Evolutionary conservation across 148 eudicot genomes (phyloP), one percentile per base, ranked within the genome.

Genomic region (Chenopodium quinoa): DNA sequence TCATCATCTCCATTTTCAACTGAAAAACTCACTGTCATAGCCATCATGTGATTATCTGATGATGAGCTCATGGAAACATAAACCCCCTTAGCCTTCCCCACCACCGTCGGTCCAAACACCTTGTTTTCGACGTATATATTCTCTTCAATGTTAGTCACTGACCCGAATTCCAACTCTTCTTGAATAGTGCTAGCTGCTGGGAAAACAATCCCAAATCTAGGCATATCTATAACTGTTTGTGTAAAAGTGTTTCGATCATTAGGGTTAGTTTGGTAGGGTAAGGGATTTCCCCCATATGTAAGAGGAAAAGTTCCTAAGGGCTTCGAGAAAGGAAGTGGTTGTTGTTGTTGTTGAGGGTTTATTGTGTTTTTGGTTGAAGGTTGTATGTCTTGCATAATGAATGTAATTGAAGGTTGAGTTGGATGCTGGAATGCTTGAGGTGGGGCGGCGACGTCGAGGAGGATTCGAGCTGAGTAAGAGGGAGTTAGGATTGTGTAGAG

Each of bases 21-120:
- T 13, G 29, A 2, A 34, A 79, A 71, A 9, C 47, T 71, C 17
- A 66, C 78, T 2, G 83, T 77, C 75, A 69, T 54, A 11, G 82
- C 82, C 76, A 79, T 79, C 76, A 79, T 71, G 31, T 79, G 82
- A 13, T 23, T 34, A 22, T 17, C 48, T 11, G 31, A 48, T 19
- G 48, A 50, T 19, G 74, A 68, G 31, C 44, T 37, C 19, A 71
- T 79, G 17, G 68, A 68, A 29, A 79, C 82, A 60, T 79, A 79
- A 31, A 79, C 63, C 54, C 82, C 82, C 62, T 58, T 71, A 9
- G 76, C 75, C 10, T 56, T 54, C n/a, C 82, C 82, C 46, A 71
- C 50, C 7, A 70, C 20, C 44, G 46, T 23, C 32, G 50, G 32
- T 58, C 82, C 82, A 56, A 20, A 79, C 32, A 14, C 22, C 29